phyloP scores from a whole-genome alignment of 31 red algal species.

The Odonthalia washingtoniensis region DNA sequence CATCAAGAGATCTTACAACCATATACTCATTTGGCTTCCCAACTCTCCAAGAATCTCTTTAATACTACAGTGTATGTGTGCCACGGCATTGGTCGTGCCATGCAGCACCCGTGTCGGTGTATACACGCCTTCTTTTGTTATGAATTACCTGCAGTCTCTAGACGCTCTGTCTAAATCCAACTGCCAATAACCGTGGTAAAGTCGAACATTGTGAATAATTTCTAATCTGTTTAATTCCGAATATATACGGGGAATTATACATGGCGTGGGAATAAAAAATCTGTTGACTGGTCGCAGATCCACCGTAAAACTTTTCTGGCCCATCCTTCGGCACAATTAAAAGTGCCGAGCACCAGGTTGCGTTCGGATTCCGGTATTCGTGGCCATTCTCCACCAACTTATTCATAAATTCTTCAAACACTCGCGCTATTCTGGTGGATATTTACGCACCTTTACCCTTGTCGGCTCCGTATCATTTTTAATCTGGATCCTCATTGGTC shows the following conservation, averaged over 20 bases:
- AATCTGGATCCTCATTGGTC: background rate
- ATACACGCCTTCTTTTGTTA: conserved; percentile 5
- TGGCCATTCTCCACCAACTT: background rate
- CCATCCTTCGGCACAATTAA: too few relatives aligned
- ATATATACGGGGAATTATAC: background rate
- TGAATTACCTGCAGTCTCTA: conserved; percentile 1
- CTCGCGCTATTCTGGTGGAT: background rate
- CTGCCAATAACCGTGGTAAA: conserved; percentile 25
- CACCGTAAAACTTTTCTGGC: background rate
- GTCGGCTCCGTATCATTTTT: background rate
- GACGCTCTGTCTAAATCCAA: conserved; percentile 4
- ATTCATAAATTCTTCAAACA: background rate
- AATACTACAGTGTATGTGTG: conserved; percentile 18
- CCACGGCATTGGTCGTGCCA: conserved; percentile 19
- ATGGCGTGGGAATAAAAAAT: background rate
- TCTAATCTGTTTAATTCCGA: background rate
- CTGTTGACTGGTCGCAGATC: background rate
- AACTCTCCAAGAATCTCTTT: background rate
- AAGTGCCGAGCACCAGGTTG: too few relatives aligned
- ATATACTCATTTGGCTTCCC: background rate
- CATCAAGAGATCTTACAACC: background rate
- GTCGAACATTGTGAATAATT: background rate
- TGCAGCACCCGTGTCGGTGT: conserved; percentile 19
- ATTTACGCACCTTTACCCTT: background rate
- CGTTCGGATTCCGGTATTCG: too few relatives aligned